Conservation (phyloP, 164 flowering plant species). For the Liquidambar formosana region DNA sequence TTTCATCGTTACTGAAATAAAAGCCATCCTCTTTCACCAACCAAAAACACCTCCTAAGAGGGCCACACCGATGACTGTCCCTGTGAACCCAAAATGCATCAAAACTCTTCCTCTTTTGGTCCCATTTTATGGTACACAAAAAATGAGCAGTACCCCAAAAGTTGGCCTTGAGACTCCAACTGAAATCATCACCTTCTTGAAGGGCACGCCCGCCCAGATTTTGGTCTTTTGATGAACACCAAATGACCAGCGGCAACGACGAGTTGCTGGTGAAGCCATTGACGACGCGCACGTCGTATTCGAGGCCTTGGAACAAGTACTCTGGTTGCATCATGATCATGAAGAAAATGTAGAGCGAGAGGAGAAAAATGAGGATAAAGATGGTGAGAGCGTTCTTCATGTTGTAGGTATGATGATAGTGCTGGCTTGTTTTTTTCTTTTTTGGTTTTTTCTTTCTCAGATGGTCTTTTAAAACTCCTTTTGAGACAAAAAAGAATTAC, state of each 20-base stretch:
- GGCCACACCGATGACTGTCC: constrained; percentile 31
- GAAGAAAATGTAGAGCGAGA: constrained; percentile 12
- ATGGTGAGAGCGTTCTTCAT: no score
- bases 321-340: background rate
- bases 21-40: constrained; percentile 54
- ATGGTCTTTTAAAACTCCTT: no score
- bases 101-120: constrained; percentile 31
- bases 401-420: no score
- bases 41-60: constrained; percentile 44
- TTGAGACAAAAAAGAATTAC: no score
- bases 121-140: constrained; percentile 56
- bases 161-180: constrained; percentile 37
- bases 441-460: no score
- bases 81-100: constrained; percentile 35
- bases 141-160: constrained; percentile 22
- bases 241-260: constrained; percentile 43
- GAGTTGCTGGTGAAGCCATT: constrained; percentile 58
- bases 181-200: constrained; percentile 53
- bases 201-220: constrained; percentile 56
- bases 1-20: constrained; percentile 47
- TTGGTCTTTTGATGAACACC: constrained; percentile 33
- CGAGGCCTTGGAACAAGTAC: constrained; percentile 10
- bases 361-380: no score
- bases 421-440: no score
- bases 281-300: constrained; percentile 39